Conservation (phyloP, 23 red algal genomes). For the Gracilaria caudata region DNA sequence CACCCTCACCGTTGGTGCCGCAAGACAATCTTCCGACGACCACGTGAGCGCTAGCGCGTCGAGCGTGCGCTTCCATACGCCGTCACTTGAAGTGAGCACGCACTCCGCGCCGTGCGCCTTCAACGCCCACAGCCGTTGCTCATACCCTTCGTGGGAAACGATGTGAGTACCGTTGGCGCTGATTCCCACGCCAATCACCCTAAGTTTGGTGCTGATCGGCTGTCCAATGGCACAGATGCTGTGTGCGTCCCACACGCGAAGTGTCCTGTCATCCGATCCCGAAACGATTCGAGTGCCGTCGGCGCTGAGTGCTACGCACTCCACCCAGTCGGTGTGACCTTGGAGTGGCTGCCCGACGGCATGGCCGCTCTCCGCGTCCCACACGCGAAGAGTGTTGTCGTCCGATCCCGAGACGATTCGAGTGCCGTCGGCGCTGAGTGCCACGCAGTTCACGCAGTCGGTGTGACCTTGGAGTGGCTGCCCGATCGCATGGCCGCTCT, state of each 20-base stretch:
- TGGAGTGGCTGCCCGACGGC: not conserved
- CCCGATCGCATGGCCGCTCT: not conserved
- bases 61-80: too few species aligned
- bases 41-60: too few species aligned
- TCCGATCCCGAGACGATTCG: not conserved
- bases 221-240: not conserved
- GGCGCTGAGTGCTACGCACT: not conserved
- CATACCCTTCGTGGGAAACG: not conserved
- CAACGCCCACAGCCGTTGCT: not conserved
- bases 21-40: too few species aligned
- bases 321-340: not conserved
- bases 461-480: not conserved
- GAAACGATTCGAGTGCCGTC: slow-evolving; percentile 1
- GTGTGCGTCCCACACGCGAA: slow-evolving; percentile 5
- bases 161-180: not conserved
- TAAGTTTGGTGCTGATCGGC: not conserved
- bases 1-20: too few species aligned
- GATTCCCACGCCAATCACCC: not conserved
- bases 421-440: not conserved
- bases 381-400: not conserved
- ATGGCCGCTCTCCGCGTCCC: not conserved
- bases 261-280: slow-evolving; percentile 1
- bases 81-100: too few species aligned
- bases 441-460: not conserved
- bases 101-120: too few species aligned